Percentiles rank a stretch among this genome's conserved stretches.
phyloP scores from a whole-genome alignment of 208 protist species.

The Sergeia podlipaevii region DNA sequence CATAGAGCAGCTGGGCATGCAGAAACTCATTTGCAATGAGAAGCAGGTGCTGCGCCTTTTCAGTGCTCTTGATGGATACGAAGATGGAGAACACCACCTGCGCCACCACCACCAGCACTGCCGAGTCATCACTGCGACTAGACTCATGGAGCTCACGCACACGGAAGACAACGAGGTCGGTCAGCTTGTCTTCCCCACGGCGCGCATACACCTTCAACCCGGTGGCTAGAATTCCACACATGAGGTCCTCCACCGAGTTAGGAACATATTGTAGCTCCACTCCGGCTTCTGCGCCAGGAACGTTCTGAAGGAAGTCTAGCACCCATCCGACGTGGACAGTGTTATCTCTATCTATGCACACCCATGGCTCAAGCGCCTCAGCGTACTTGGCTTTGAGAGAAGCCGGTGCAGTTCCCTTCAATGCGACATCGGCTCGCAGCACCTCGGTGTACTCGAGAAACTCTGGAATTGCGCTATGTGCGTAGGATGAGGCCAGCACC shows the following conservation, averaged over 20 bases:
- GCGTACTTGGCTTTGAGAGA: constrained; percentile 16
- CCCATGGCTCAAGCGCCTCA: constrained; percentile 16
- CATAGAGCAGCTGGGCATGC: constrained; percentile 47
- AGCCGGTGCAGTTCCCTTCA: constrained; percentile 52
- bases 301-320: constrained; percentile 29
- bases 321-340: constrained; percentile 25
- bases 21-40: constrained; percentile 45
- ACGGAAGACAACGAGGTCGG: constrained; percentile 68
- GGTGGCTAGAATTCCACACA: constrained; percentile 19
- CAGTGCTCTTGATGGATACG: constrained; percentile 34
- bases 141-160: constrained; percentile 19
- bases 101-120: constrained; percentile 7
- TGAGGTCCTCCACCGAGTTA: constrained; percentile 30
- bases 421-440: constrained; percentile 56
- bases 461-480: constrained; percentile 61
- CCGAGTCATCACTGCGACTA: background rate
- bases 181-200: constrained; percentile 20
- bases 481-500: constrained; percentile 27
- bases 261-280: constrained; percentile 51
- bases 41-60: constrained; percentile 66
- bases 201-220: constrained; percentile 28
- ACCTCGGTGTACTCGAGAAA: constrained; percentile 68
- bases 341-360: constrained; percentile 13
- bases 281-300: constrained; percentile 15
- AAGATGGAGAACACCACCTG: constrained; percentile 72